These are phyloP conservation scores for Exophiala sideris DNA, from an alignment of 2,329 filamentous ascomycete species.

Conservation along the genomic window DNA sequence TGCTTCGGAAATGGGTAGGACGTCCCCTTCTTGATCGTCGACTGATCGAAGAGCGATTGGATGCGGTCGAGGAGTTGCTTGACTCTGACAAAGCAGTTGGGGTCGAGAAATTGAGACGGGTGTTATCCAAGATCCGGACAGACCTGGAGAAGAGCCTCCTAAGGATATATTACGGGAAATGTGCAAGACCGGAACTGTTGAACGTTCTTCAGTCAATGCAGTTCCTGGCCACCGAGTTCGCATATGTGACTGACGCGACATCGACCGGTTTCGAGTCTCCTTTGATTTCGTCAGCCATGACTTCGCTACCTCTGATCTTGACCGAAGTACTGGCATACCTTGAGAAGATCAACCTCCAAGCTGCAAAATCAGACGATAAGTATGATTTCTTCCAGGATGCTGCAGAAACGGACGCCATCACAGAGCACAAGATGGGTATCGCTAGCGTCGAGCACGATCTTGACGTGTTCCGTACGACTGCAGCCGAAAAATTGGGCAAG, in stretches of 20 bases:
- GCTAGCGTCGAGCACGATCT: constrained; percentile 88
- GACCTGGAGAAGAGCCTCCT: constrained; percentile 93
- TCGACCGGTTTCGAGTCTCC: constrained; percentile 70
- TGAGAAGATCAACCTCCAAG: constrained; percentile 77
- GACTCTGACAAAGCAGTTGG: constrained; percentile 62
- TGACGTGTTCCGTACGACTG: constrained; percentile 68
- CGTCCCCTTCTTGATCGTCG: constrained; percentile 76
- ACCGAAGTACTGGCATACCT: constrained; percentile 71
- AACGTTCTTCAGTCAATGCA: constrained; percentile 82
- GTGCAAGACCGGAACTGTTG: constrained; percentile 81
- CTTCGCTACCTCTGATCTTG: constrained; percentile 71
- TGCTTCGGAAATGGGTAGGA: constrained; percentile 93
- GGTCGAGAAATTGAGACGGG: constrained; percentile 69
- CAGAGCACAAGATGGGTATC: constrained; percentile 84
- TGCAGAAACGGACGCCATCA: constrained; percentile 83
- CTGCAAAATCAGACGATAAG: constrained; percentile 84
- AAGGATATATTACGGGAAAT: constrained; percentile 96
- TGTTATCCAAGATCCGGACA: constrained; percentile 68
- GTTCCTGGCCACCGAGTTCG: constrained; percentile 72
- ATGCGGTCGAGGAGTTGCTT: constrained; percentile 82
- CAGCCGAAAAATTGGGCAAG: constrained; percentile 69
- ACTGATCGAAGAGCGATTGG: constrained; percentile 72
- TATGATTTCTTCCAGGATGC: constrained; percentile 88
- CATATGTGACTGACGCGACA: constrained; percentile 59
- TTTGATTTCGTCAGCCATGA: constrained; percentile 68